Evolutionary conservation across 306 rosid genomes (phyloP), one percentile per base, ranked within the genome.

Genomic region (Purshia tridentata): DNA sequence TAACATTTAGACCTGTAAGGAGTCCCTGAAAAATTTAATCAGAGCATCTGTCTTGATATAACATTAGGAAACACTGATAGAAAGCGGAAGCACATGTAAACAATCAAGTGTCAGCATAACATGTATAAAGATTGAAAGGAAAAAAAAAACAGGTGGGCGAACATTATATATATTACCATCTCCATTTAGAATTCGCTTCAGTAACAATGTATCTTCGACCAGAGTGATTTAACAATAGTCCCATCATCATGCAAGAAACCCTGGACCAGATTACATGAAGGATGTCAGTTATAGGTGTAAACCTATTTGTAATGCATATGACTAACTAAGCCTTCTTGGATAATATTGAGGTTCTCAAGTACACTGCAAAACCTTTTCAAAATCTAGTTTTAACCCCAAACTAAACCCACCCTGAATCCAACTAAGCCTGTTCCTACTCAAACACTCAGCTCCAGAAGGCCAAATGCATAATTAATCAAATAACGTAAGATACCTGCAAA

Each of bases 101-200:
- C 29, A 61, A 48, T 10, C 20, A 19, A 44, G 58, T 8, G 72
- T 29, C 4, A 8, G 20, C 4, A 48, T 8, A 67, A 8, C 22
- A 47, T 23, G 44, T 14, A 1, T 19, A 56, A 29, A 8, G 15
- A 52, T 13, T 22, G 53, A 46, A 52, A 57, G 46, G 60, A 69
- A 45, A 61, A 40, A 29, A 16, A 16, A 65, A 72, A 42, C 15
- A 70, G 76, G 42, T 46, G n/a, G 48, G 47, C 54, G 58, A 60
- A 56, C 42, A n/a, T n/a, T n/a, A 41, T 55, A 55, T 22, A 61
- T 63, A 35, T 82, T 91, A 94, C 98, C 98, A 94, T 85, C 90
- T 89, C 98, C 98, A 94, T 41, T 88, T 49, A 23, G 94, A 90
- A 84, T 85, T 87, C 50, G 86, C 97, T 88, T 94, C 97, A 29